A percentile compares a stretch with the other conserved stretches of the same genome.
These are phyloP conservation scores for Piromyces finnis DNA, from an alignment of 192 early-diverging fungal species.

Conservation along the genomic window DNA sequence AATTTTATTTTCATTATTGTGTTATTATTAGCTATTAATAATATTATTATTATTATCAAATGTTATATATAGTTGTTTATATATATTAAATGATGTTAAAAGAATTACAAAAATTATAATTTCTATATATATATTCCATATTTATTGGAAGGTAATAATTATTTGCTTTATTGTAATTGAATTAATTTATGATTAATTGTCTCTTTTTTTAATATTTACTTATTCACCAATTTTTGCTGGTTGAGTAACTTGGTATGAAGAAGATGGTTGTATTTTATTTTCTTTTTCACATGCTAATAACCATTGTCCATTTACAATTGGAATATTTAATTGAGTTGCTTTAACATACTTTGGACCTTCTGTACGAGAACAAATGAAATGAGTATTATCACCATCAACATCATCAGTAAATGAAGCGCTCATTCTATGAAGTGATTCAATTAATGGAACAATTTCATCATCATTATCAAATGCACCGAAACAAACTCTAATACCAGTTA, in stretches of 20 bases:
- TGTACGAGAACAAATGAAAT: slow-evolving; percentile 69
- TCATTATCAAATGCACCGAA: slow-evolving; percentile 78
- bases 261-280: slow-evolving; percentile 62
- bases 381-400: slow-evolving; percentile 74
- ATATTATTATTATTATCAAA: too few relatives aligned
- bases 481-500: slow-evolving; percentile 89
- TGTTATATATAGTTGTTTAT: too few relatives aligned
- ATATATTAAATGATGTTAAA: too few relatives aligned
- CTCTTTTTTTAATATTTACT: not conserved
- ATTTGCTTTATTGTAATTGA: too few relatives aligned
- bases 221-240: not conserved
- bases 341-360: slow-evolving; percentile 73
- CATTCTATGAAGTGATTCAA: slow-evolving; percentile 56
- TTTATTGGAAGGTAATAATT: too few relatives aligned
- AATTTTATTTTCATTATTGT: too few relatives aligned
- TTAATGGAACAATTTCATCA: slow-evolving; percentile 53
- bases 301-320: slow-evolving; percentile 90
- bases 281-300: slow-evolving; percentile 76
- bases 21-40: too few relatives aligned
- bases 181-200: too few relatives aligned
- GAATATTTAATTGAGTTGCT: slow-evolving; percentile 78
- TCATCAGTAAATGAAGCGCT: slow-evolving; percentile 76
- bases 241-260: slow-evolving; percentile 19
- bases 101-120: too few relatives aligned
- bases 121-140: too few relatives aligned